Percentiles rank a stretch among this genome's conserved stretches.
Evolutionary conservation across 805 yeast species (phyloP).

Genomic region (Limtongia smithiae): DNA sequence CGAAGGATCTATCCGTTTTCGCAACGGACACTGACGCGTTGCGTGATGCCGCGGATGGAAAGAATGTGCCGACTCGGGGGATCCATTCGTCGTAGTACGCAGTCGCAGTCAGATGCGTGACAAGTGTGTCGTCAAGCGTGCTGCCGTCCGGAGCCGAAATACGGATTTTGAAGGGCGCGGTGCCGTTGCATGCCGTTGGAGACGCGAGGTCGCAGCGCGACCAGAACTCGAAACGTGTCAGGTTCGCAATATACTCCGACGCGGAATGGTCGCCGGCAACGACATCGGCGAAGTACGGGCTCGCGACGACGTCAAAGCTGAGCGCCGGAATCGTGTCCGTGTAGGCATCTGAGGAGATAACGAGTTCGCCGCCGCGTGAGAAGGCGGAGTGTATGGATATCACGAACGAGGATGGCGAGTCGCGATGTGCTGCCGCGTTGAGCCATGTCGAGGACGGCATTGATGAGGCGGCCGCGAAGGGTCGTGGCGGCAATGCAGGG

Average conservation of each 20-base stretch:
- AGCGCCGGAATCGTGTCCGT: neutral
- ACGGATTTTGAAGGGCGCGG: neutral
- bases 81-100: conserved; percentile 80
- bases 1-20: neutral
- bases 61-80: conserved; percentile 6
- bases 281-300: neutral
- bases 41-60: neutral
- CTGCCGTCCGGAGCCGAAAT: conserved; percentile 1
- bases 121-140: neutral
- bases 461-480: neutral
- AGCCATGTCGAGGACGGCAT: conserved; percentile 12
- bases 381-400: neutral
- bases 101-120: conserved; percentile 38
- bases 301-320: conserved; percentile 2
- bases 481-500: conserved; percentile 10
- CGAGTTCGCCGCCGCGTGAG: neutral
- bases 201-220: conserved; percentile 12
- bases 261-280: too few species aligned
- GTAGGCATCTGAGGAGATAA: conserved; percentile 10
- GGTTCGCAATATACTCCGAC: too few species aligned
- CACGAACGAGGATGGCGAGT: neutral
- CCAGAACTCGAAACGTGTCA: conserved; percentile 12
- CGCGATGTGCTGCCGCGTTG: neutral
- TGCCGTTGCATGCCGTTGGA: too few species aligned
- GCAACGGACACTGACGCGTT: too few species aligned